Evolutionary conservation across 352 stramenopile genomes (phyloP), one percentile per base, ranked within the genome.

Genomic region (Pythium scleroteichum): DNA sequence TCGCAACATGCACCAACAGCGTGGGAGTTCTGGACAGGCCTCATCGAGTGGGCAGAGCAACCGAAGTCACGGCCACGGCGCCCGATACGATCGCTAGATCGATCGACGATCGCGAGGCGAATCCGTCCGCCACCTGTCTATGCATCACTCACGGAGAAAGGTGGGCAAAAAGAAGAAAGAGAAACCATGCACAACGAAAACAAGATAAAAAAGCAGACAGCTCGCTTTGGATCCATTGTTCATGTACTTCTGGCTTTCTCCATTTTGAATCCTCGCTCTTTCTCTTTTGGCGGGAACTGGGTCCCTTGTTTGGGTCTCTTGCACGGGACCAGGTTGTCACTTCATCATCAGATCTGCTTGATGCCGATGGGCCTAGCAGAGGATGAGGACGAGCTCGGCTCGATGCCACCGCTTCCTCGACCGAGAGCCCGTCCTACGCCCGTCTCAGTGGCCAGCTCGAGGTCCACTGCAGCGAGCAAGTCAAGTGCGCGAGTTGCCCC

Each of bases 1-100:
- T 26, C 85, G 85, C 53, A 94, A 80, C 73, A 94, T 94, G 82
- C 85, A 94, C 48, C 80, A 90, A 64, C 78, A 90, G 48, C 82
- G 85, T 33, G 73, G 74, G 58, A 22, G 33, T 59, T 19, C 72
- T 71, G 46, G 20, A 8, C 23, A 67, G 58, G 49, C 45, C 24
- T 52, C 66, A n/a, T 40, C 59, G 46, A 20, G 58, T 46, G 29
- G 55, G 16, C 53, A 59, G 41, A 20, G 40, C 17, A 64, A 50
- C 49, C 60, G 63, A 39, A 61, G 51, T 47, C 35, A 59, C 12
- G 57, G 57, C 39, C 59, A 77, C 26, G 45, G 64, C 44, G 72
- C 59, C 5, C 80, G 78, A 53, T 90, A 88, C 57, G 78, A 90
- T 39, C 78, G 78, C 35, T 88, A 85, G 70, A 14, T 35, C 29